phyloP scores from a whole-genome alignment of 2,329 filamentous ascomycete species.

The Colletotrichum gloeosporioides region DNA sequence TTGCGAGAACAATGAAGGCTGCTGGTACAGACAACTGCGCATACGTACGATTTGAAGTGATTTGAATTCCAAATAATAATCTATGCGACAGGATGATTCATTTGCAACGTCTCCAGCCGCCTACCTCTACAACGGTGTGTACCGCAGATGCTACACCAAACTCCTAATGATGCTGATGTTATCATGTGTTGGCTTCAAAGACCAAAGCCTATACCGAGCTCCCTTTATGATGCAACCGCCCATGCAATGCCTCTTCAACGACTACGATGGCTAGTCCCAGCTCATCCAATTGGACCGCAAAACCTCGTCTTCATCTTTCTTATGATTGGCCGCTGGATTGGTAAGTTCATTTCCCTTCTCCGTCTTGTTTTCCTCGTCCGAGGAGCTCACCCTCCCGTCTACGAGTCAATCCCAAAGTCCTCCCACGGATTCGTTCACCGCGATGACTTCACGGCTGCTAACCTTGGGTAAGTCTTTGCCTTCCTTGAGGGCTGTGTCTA shows the following conservation, averaged over 20 bases:
- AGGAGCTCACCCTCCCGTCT: slow-evolving; percentile 26
- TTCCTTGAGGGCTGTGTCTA: neutral
- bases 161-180: neutral
- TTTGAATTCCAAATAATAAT: neutral
- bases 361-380: slow-evolving; percentile 21
- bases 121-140: neutral
- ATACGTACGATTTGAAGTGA: neutral
- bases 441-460: slow-evolving; percentile 5
- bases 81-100: neutral
- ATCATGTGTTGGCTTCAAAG: neutral
- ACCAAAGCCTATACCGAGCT: neutral
- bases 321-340: neutral
- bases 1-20: neutral
- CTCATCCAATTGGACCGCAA: slow-evolving; percentile 21
- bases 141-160: neutral
- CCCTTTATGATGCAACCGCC: neutral
- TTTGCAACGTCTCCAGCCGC: neutral
- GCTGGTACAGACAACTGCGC: neutral
- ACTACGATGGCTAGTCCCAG: slow-evolving; percentile 11
- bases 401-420: slow-evolving; percentile 26
- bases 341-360: neutral
- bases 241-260: neutral
- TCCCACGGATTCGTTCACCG: neutral
- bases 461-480: neutral
- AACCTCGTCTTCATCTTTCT: slow-evolving; percentile 11